Percentiles rank a stretch among this genome's conserved stretches.
Conservation (phyloP, 2,329 filamentous ascomycete species). For the Trematosphaeria pertusa region DNA sequence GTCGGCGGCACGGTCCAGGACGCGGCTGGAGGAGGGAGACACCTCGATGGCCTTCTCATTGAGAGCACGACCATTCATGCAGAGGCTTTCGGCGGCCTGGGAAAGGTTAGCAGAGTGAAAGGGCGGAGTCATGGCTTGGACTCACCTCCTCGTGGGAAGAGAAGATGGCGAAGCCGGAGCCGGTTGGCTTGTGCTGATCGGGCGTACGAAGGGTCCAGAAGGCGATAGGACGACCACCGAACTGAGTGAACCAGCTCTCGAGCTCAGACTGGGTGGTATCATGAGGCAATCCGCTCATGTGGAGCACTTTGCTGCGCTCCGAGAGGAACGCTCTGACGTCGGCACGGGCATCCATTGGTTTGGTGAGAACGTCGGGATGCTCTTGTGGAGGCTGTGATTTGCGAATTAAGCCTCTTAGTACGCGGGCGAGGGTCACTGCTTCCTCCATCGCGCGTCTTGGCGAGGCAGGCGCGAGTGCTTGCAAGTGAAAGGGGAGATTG, state of each 20-base stretch:
- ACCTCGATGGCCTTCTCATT: conserved; percentile 99
- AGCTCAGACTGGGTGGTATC: conserved; percentile 98
- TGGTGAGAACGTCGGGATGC: conserved; percentile 91
- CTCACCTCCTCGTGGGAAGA: conserved; percentile 98
- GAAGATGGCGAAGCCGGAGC: conserved; percentile 97
- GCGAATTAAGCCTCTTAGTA: conserved; percentile 88
- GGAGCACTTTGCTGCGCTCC: conserved; percentile 95
- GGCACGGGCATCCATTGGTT: conserved; percentile 94
- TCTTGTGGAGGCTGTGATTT: conserved; percentile 95
- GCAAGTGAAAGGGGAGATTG: conserved; percentile 96
- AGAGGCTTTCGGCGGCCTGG: conserved; percentile 94
- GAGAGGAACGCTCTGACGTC: conserved; percentile 96
- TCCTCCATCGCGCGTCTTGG: conserved; percentile 97
- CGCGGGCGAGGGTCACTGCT: conserved; percentile 89
- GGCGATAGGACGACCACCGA: conserved; percentile 94
- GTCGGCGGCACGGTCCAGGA: conserved; percentile 92
- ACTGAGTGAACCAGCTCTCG: conserved; percentile 99
- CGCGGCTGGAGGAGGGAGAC: conserved; percentile 94
- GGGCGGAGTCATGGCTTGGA: neutral
- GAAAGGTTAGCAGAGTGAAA: conserved; percentile 18
- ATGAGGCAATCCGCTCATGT: conserved; percentile 96
- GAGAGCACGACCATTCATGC: conserved; percentile 97
- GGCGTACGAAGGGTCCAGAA: conserved; percentile 99
- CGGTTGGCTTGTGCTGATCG: conserved; percentile 99
- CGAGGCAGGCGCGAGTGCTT: conserved; percentile 92